phyloP scores from a whole-genome alignment of 805 yeast species.

The Candida corydali region DNA sequence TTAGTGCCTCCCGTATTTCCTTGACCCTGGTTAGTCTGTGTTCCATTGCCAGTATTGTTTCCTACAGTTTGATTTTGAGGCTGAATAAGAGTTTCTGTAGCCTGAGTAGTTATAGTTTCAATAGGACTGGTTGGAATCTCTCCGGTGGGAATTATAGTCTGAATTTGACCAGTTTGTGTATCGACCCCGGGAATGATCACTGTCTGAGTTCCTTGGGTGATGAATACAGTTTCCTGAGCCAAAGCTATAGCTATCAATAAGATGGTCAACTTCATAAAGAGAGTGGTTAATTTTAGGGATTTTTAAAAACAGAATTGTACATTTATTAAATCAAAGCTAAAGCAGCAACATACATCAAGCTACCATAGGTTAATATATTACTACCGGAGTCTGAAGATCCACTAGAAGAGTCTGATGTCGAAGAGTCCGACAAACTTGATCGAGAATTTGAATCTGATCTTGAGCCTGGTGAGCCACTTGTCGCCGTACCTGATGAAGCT shows the following conservation, averaged over 20 bases:
- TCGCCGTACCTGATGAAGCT: background rate
- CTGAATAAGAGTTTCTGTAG: background rate
- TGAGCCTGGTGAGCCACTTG: conserved; percentile 2
- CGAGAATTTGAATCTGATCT: background rate
- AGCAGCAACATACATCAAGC: conserved; percentile 8
- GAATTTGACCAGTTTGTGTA: background rate
- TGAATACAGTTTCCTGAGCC: conserved; percentile 2
- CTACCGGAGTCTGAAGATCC: conserved; percentile 1
- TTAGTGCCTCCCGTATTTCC: background rate
- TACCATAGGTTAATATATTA: conserved; percentile 3
- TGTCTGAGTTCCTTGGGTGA: conserved; percentile 7
- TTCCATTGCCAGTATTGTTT: background rate
- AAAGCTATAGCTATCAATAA: background rate
- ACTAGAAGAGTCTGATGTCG: background rate
- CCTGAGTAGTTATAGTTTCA: background rate
- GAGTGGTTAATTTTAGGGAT: background rate
- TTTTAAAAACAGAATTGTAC: conserved; percentile 2
- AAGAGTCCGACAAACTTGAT: background rate
- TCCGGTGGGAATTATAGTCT: background rate
- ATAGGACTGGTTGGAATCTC: background rate
- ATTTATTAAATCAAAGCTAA: conserved; percentile 6
- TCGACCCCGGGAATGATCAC: conserved; percentile 2
- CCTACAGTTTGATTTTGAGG: background rate
- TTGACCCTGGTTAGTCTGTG: background rate
- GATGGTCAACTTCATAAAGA: background rate